A percentile compares a stretch with the other conserved stretches of the same genome.
Conservation (phyloP, 352 stramenopile genomes). For the Globisporangium mamillatum region DNA sequence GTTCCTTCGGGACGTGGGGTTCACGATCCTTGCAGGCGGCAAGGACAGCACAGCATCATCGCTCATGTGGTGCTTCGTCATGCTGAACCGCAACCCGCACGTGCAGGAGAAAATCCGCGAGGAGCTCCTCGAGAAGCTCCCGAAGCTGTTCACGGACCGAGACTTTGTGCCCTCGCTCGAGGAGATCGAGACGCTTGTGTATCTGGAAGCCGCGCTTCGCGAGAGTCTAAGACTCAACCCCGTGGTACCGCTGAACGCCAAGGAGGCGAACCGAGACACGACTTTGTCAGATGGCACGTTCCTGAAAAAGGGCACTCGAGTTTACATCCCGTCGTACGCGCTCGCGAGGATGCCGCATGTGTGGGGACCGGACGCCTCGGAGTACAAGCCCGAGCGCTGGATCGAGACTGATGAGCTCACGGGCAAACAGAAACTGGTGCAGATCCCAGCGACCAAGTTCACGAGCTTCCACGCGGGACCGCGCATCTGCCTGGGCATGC, state of each 20-base stretch:
- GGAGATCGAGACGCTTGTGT: conserved; percentile 41
- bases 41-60: conserved; percentile 58
- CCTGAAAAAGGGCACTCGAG: conserved; percentile 41
- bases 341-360: conserved; percentile 41
- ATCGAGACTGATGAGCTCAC: conserved; percentile 37
- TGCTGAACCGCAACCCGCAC: conserved; percentile 36
- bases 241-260: conserved; percentile 51
- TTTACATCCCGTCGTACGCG: conserved; percentile 54
- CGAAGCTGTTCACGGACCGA: neutral
- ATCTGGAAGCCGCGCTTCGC: conserved; percentile 53
- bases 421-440: conserved; percentile 16
- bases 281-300: conserved; percentile 56
- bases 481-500: conserved; percentile 45
- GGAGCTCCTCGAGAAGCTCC: conserved; percentile 27
- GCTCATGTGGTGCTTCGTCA: conserved; percentile 53
- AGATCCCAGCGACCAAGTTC: conserved; percentile 23
- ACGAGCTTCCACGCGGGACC: conserved; percentile 39
- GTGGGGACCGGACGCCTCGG: conserved; percentile 42
- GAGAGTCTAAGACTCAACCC: conserved; percentile 72
- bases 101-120: conserved; percentile 27
- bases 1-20: conserved; percentile 42
- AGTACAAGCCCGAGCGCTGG: conserved; percentile 57
- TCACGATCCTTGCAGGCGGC: conserved; percentile 53
- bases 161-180: conserved; percentile 19
- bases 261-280: conserved; percentile 54